A percentile compares a stretch with the other conserved stretches of the same genome.
Conservation (phyloP, 352 stramenopile genomes). For the Halophytophthora batemanensis region DNA sequence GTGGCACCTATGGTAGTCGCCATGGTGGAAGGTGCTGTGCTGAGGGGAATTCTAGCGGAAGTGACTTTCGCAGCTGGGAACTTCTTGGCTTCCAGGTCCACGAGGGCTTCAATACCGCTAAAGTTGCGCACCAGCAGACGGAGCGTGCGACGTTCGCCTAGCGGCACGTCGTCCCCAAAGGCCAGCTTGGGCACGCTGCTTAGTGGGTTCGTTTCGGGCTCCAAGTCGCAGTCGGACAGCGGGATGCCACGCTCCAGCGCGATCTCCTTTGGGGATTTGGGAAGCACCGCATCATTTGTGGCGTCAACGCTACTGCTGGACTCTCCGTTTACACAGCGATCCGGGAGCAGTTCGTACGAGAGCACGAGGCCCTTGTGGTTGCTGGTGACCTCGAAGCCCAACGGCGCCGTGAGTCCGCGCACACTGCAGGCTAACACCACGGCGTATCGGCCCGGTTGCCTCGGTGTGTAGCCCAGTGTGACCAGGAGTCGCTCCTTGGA, state of each 20-base stretch:
- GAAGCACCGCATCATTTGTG: constrained; percentile 5
- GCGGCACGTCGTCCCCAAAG: constrained; percentile 60
- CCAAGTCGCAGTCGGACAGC: constrained; percentile 41
- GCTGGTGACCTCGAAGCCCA: constrained; percentile 64
- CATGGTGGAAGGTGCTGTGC: not conserved
- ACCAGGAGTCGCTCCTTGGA: constrained; percentile 63
- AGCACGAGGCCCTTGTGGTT: constrained; percentile 77
- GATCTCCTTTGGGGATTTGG: constrained; percentile 38
- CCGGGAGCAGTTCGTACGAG: constrained; percentile 60
- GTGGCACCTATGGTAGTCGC: not conserved
- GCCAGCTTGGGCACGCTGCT: constrained; percentile 42
- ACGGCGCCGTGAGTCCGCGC: constrained; percentile 43
- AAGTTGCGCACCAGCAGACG: constrained; percentile 70
- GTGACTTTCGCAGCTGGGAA: constrained; percentile 26
- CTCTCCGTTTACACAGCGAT: not conserved
- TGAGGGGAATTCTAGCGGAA: not conserved
- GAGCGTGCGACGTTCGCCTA: constrained; percentile 50
- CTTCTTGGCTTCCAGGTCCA: constrained; percentile 61
- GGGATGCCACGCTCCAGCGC: constrained; percentile 34
- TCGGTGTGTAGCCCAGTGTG: constrained; percentile 53
- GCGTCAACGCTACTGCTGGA: too few relatives aligned
- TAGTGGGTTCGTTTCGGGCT: constrained; percentile 38
- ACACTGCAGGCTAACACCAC: constrained; percentile 65
- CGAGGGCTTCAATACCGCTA: constrained; percentile 64
- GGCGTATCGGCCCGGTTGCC: constrained; percentile 44